Percentiles rank a stretch among this genome's conserved stretches.
Evolutionary conservation across 345 rosid species (phyloP).

Genomic region (Schrenkiella parvula): DNA sequence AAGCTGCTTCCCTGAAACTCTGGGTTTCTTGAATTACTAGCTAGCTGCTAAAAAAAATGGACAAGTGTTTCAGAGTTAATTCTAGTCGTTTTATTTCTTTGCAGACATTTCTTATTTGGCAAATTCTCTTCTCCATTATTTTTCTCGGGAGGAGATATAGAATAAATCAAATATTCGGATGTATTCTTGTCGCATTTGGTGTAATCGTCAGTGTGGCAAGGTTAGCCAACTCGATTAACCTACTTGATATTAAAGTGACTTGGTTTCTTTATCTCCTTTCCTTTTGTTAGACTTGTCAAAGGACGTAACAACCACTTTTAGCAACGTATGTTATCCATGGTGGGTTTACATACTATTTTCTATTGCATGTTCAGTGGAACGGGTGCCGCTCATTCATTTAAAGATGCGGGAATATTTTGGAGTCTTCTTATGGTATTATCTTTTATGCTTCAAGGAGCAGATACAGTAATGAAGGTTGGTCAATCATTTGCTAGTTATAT

Average conservation of each 20-base stretch:
- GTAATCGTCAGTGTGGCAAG: slow-evolving; percentile 88
- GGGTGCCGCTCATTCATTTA: slow-evolving; percentile 65
- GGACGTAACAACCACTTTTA: neutral
- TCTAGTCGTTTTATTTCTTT: slow-evolving; percentile 15
- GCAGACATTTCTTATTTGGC: slow-evolving; percentile 98
- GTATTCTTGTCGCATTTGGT: slow-evolving; percentile 76
- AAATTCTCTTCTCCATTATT: slow-evolving; percentile 72
- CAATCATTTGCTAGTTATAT: slow-evolving; percentile 19
- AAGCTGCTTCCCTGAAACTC: neutral
- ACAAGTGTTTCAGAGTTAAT: neutral
- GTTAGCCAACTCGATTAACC: slow-evolving; percentile 32
- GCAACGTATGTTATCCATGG: slow-evolving; percentile 14
- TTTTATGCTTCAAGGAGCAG: slow-evolving; percentile 90
- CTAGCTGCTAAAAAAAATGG: neutral
- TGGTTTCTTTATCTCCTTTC: slow-evolving; percentile 7
- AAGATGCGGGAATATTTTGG: slow-evolving; percentile 81
- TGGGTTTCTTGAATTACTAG: neutral
- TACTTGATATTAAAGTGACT: neutral
- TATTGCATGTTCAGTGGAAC: slow-evolving; percentile 61
- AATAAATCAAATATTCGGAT: slow-evolving; percentile 73
- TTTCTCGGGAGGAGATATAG: slow-evolving; percentile 92
- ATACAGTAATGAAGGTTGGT: slow-evolving; percentile 78
- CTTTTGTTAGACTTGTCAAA: neutral
- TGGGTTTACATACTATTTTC: slow-evolving; percentile 16
- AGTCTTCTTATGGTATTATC: slow-evolving; percentile 82